Evolutionary conservation across 164 flowering plant genomes (phyloP), one percentile per base, ranked within the genome.

Genomic region (Tetracentron sinense): DNA sequence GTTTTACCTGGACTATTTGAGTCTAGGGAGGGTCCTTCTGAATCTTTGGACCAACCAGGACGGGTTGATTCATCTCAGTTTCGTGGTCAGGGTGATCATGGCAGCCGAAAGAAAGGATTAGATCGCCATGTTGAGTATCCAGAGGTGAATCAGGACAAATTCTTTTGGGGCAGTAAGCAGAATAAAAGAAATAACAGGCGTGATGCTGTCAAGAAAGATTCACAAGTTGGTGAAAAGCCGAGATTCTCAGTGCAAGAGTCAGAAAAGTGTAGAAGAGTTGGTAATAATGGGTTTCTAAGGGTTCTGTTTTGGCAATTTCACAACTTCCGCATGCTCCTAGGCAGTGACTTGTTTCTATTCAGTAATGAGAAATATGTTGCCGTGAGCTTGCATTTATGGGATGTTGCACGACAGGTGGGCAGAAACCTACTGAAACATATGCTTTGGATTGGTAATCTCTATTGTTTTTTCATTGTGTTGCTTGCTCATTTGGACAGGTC

Each of bases 311-410:
- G 99, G 99, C 91, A 91, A 72, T 94, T 94, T 69, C 91, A 90
- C 79, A 89, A 94, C 66, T 94, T 89, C 73, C 90, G 97, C 20
- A 87, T 94, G 97, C 90, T 94, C 35, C 73, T 91, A 62, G 99
- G 99, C 4, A 94, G 97, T 77, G 99, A 94, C 74, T 77, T 94
- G 70, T 93, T 91, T 55, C 71, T 94, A 52, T 89, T 94, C 73
- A 94, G 99, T 71, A 91, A 91, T 74, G 99, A 91, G 64, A 94
- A 85, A 69, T 89, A 87, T 79, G 88, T 77, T 63, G 85, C 96
- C 56, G 99, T 94, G 74, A 94, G 99, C 79, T 83, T 94, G 85
- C 99, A 91, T 74, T 71, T 94, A 60, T 91, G 96, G 96, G 99
- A 94, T 77, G 83, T 89, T 46, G 71, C 84, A 4, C 71, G 87